Base-by-base conservation (phyloP, 1,139 yeast species). In the Kodamaea alishanica region DNA sequence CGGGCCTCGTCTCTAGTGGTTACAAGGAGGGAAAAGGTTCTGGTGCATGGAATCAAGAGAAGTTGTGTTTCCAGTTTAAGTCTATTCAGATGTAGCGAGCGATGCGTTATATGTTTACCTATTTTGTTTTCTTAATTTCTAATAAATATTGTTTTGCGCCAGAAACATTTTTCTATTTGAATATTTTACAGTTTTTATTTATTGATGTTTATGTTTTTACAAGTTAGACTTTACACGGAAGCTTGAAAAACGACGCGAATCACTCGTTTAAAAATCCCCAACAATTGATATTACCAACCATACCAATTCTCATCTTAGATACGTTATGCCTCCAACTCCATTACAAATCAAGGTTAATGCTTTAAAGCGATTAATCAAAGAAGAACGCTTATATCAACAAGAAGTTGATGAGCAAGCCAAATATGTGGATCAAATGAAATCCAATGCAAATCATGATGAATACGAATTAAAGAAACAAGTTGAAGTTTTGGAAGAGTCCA, bases 341-440 rank as follows among this genome's bases (percentile, higher is more conserved):
- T 61, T 86, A 39, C 86, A 84, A 51, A 87, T 89, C 61, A 88
- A 88, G 54, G 72, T 77, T 36, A 79, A 77, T 47, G 94, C 96
- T 3, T 69, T 89, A 38, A 75, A 76, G 47, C 73, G 96, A 45
- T 70, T 90, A 29, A 54, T 84, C 39, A 87, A 87, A 51, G 97
- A 89, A 56, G 81, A 83, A 49, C 56, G 56, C 10, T 67, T 80
- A 32, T 89, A 88, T 57, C 65, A 73, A 36, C 69, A 74, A 43
- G 96, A 89, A 55, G 71, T 79, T 27, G 60, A 60, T 10, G 88
- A 84, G 40, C 88, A 84, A 49, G 70, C 75, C 33, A 57, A 60
- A n/a, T 67, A 64, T 41, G 74, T 81, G 8, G 61, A 62, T 4
- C 63, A 56, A 37, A 61, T 78, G 58, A 75, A 70, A 36, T 45